phyloP scores from a whole-genome alignment of 495 filamentous ascomycete species.

The Penicillium silybi region DNA sequence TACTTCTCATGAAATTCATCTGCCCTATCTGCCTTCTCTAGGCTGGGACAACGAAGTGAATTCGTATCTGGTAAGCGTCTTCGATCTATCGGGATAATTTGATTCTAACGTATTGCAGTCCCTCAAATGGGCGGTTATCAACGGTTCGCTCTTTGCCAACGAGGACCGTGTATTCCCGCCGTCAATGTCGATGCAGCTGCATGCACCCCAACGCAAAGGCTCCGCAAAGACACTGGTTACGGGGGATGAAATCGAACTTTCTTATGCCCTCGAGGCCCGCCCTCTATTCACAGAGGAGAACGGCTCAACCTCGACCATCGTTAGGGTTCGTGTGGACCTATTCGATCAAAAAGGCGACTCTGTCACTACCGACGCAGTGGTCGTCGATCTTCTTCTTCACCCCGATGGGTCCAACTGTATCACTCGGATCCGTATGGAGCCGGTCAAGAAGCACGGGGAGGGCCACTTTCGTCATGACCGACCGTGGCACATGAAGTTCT shows the following conservation, averaged over 20 bases:
- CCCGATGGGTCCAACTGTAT: conserved; percentile 20
- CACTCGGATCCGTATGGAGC: conserved; percentile 19
- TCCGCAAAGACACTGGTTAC: not conserved
- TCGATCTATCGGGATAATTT: not conserved
- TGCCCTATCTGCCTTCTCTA: conserved; percentile 22
- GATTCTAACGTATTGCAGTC: conserved; percentile 21
- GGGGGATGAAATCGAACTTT: conserved; percentile 14
- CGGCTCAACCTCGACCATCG: conserved; percentile 10
- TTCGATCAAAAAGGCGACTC: conserved; percentile 21
- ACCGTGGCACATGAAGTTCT: conserved; percentile 24
- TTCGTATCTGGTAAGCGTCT: conserved; percentile 22
- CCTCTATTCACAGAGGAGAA: conserved; percentile 20
- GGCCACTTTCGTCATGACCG: not conserved
- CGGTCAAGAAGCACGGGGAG: conserved; percentile 3
- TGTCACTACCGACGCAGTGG: conserved; percentile 16
- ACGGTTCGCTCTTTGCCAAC: conserved; percentile 43
- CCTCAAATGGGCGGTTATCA: conserved; percentile 35
- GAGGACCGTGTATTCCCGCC: conserved; percentile 42
- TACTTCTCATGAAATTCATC: conserved; percentile 20
- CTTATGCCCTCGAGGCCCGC: conserved; percentile 26
- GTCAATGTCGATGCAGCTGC: conserved; percentile 28
- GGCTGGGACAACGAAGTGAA: conserved; percentile 8
- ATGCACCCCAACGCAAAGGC: conserved; percentile 20
- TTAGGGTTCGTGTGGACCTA: conserved; percentile 24
- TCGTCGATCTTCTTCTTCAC: conserved; percentile 15